Percentiles rank a stretch among this genome's conserved stretches.
These are phyloP conservation scores for Dioscorea cayenensis DNA, from an alignment of 116 monocot genomes.

Conservation along the genomic window DNA sequence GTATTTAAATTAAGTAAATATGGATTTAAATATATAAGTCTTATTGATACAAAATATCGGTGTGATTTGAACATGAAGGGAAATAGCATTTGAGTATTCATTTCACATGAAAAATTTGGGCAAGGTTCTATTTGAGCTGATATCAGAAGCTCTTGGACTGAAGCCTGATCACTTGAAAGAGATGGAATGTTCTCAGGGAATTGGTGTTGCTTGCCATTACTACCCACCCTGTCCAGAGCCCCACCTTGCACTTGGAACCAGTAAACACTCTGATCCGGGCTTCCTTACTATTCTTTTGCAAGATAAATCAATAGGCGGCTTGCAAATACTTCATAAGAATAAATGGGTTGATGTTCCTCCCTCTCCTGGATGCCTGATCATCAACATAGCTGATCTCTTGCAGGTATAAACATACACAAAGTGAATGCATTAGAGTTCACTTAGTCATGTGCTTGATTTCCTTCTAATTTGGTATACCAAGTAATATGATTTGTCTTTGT, in stretches of 20 bases:
- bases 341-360: constrained; percentile 25
- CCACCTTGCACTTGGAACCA: constrained; percentile 21
- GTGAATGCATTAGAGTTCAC: too few relatives aligned
- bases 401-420: neutral
- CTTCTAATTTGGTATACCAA: too few relatives aligned
- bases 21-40: too few relatives aligned
- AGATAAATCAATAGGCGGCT: constrained; percentile 30
- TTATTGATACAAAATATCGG: too few relatives aligned
- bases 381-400: constrained; percentile 1
- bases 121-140: constrained; percentile 6
- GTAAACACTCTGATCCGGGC: constrained; percentile 20
- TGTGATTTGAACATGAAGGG: neutral
- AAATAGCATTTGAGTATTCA: constrained; percentile 6
- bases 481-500: too few relatives aligned
- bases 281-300: constrained; percentile 32
- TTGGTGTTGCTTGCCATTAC: neutral
- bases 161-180: constrained; percentile 6
- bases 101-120: constrained; percentile 3
- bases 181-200: constrained; percentile 9
- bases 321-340: constrained; percentile 20
- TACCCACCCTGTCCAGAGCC: constrained; percentile 31
- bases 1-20: too few relatives aligned
- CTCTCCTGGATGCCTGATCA: neutral
- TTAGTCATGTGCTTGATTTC: too few relatives aligned
- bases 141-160: constrained; percentile 21